Base-by-base conservation (phyloP, 2,329 filamentous ascomycete genomes). In the Fusarium euwallaceae region DNA sequence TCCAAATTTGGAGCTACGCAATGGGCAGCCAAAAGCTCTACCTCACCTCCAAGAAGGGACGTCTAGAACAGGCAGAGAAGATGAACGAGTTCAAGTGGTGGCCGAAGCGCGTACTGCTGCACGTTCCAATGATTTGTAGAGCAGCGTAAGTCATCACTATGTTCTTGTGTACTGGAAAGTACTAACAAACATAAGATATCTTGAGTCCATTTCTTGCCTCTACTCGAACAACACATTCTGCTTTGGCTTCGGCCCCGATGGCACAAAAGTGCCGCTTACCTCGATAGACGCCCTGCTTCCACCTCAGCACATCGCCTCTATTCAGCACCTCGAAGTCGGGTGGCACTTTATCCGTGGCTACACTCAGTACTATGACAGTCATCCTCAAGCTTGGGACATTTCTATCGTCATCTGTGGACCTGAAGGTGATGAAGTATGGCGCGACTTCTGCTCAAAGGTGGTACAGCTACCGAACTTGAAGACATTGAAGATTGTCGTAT, bases 321-420 rank as follows among this genome's bases (percentile, higher is more conserved):
- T 65, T 10, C 51, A 24, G 6, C 62, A 59, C n/a, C 12, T 65
- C 7, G 62, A 65, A 12, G 62, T 65, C 9, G 62, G 62, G 6
- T 65, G 62, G 62, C 62, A 65, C 39, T 59, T 65, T 17, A 59
- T 59, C 24, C 62, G 62, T 37, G 62, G 62, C 24, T 45, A 43
- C 17, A 59, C 34, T 22, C 62, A 65, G 51, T 65, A 59, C 51
- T 65, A 65, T 17, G 62, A 65, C 24, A 65, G 62, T 37, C 62
- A 65, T 9, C 62, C 62, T 16, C 62, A 65, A 27, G 62, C 62
- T 20, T 65, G 62, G 62, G 62, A 65, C n/a, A 5, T 48, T n/a
- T 58, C 53, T 12, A 24, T 65, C 37, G 32, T 55, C 34, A 29
- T 65, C 22, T 65, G 36, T 17, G 22, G 11, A 20, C 55, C 55